A percentile compares a stretch with the other conserved stretches of the same genome.
phyloP scores from a whole-genome alignment of 2,329 filamentous ascomycete species.

The Penicillium italicum region DNA sequence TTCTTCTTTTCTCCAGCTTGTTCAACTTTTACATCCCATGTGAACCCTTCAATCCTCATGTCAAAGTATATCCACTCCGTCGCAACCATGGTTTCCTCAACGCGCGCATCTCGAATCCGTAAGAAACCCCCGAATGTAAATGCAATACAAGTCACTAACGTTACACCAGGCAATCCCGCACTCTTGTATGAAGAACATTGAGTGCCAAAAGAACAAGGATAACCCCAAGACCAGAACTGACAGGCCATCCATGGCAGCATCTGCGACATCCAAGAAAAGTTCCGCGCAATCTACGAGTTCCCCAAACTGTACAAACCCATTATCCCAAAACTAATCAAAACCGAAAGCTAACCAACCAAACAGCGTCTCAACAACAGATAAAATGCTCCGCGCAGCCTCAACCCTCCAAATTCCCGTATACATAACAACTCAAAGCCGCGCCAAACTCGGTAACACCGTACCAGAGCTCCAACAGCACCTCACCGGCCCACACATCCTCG shows the following conservation, averaged over 20 bases:
- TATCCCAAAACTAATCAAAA: not conserved
- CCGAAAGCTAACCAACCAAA: not conserved
- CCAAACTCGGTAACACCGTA: constrained; percentile 76
- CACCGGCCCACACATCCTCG: constrained; percentile 45
- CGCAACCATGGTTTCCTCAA: constrained; percentile 8
- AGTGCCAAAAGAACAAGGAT: not conserved
- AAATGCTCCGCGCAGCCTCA: constrained; percentile 60
- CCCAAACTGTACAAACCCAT: constrained; percentile 63
- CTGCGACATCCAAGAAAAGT: constrained; percentile 94
- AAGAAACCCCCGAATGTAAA: constrained; percentile 4
- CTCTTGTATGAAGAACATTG: constrained; percentile 40
- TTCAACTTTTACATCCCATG: not conserved
- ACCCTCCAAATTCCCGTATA: constrained; percentile 66
- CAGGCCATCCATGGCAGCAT: constrained; percentile 54
- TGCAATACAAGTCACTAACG: constrained; percentile 11
- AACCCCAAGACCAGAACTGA: not conserved
- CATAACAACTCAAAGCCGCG: constrained; percentile 78
- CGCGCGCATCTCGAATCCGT: constrained; percentile 28
- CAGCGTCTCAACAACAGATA: constrained; percentile 64
- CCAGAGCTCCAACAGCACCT: constrained; percentile 61
- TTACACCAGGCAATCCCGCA: constrained; percentile 42
- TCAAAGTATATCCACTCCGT: not conserved
- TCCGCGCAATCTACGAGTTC: constrained; percentile 77
- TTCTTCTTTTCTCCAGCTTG: not conserved
- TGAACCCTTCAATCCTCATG: not conserved